Percentiles rank a stretch among this genome's conserved stretches.
These are phyloP conservation scores for Coffea canephora DNA, from an alignment of 257 asterid genomes.

Conservation along the genomic window DNA sequence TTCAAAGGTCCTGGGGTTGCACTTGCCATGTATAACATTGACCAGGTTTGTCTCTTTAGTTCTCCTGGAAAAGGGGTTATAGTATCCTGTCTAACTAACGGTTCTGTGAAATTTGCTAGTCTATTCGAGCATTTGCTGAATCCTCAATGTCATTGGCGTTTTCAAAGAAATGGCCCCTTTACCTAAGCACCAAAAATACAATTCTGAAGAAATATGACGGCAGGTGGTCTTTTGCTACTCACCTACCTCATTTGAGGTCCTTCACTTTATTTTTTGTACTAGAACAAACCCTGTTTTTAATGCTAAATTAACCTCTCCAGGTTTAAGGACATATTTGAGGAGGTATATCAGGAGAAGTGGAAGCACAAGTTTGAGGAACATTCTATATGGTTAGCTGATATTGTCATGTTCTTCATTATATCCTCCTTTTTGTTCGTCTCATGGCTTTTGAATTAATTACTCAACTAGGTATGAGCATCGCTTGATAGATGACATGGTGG, in stretches of 20 bases:
- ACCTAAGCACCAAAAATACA: slow-evolving; percentile 89
- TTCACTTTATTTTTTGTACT: not conserved
- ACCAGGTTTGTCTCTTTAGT: slow-evolving; percentile 49
- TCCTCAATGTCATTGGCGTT: slow-evolving; percentile 89
- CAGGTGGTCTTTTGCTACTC: slow-evolving; percentile 44
- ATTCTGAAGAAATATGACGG: slow-evolving; percentile 93
- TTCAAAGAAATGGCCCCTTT: slow-evolving; percentile 88
- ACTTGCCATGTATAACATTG: slow-evolving; percentile 86
- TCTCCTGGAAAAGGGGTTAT: slow-evolving; percentile 11
- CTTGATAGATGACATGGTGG: slow-evolving; percentile 96
- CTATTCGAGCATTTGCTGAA: slow-evolving; percentile 89
- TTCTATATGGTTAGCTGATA: slow-evolving; percentile 61
- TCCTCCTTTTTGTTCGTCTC: slow-evolving; percentile 2
- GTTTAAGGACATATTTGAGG: slow-evolving; percentile 90
- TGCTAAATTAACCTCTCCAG: slow-evolving; percentile 30
- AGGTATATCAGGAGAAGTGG: slow-evolving; percentile 87
- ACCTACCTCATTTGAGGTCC: not conserved
- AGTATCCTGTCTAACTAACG: slow-evolving; percentile 10
- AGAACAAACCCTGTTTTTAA: not conserved
- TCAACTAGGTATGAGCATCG: slow-evolving; percentile 87
- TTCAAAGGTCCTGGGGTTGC: slow-evolving; percentile 92
- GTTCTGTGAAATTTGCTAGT: slow-evolving; percentile 40
- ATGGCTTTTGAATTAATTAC: slow-evolving; percentile 5
- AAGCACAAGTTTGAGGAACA: slow-evolving; percentile 74
- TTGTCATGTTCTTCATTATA: slow-evolving; percentile 9